Conservation (phyloP, 1,284 basidiomycete genomes). For the Ustilago tritici region DNA sequence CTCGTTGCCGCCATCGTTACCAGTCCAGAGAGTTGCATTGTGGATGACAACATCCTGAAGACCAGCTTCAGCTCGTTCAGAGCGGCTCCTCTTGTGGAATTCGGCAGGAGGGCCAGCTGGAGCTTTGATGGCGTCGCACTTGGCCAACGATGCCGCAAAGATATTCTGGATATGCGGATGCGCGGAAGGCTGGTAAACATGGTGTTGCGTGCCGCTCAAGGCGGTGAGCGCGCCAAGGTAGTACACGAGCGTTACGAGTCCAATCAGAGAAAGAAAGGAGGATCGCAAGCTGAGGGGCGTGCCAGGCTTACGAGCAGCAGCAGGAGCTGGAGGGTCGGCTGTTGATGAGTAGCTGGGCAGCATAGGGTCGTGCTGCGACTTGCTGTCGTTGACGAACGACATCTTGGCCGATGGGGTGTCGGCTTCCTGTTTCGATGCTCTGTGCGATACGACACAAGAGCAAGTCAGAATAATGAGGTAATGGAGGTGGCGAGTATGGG, state of each 20-base stretch:
- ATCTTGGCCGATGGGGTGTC: constrained; percentile 6
- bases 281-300: constrained; percentile 17
- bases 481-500: constrained; percentile 5
- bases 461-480: background rate
- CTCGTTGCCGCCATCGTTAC: constrained; percentile 77
- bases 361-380: constrained; percentile 16
- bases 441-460: background rate
- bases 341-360: constrained; percentile 27
- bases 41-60: constrained; percentile 76
- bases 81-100: constrained; percentile 75
- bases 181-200: constrained; percentile 43
- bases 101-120: constrained; percentile 71
- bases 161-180: constrained; percentile 31
- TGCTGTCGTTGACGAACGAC: constrained; percentile 16
- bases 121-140: constrained; percentile 42
- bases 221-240: constrained; percentile 29
- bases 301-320: constrained; percentile 19
- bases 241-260: constrained; percentile 32
- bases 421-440: background rate
- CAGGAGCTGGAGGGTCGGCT: background rate
- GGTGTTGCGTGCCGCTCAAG: constrained; percentile 21
- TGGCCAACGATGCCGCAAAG: constrained; percentile 37
- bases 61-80: constrained; percentile 79
- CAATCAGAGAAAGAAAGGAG: constrained; percentile 28
- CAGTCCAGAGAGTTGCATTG: constrained; percentile 85